Base-by-base conservation (phyloP, 345 rosid species). In the Carallia pectinifolia region DNA sequence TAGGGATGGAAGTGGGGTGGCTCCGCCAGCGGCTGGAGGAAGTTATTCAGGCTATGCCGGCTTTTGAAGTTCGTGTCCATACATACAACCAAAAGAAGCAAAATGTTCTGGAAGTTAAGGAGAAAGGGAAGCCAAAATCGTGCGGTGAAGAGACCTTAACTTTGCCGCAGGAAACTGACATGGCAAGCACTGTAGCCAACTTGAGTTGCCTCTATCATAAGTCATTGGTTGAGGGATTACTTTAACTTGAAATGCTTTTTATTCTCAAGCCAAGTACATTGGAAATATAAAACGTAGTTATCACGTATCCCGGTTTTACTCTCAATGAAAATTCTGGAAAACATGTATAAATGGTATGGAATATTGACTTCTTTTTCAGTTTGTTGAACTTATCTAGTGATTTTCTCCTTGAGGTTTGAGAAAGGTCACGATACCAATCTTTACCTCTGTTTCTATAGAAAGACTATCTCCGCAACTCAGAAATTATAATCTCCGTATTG, bases 1-100 rank as follows among this genome's bases (percentile, higher is more conserved):
- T 74, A 3, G 56, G 54, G 23, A 5, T 82, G 60, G 67, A 72
- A 53, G 62, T 82, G 34, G 64, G 73, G 2, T 82, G 83, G 86
- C 81, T 82, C 12, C 73, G 6, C 1, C 61, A 67, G 63, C 69
- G 76, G 33, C 62, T 82, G 53, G 72, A 71, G 9, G 74, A 74
- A 56, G 61, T 82, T 58, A 6, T n/a, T 6, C 64, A 81, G 52
- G 76, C 76, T n/a, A 18, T 66, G 64, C 53, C 13, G 47, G 30
- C 63, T 7, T 23, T 31, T 0, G 65, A 76, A 66, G 40, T 53
- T 6, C 29, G 55, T 30, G 23, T 6, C 5, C 13, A 0, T 10
- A 7, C 38, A 6, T 6, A 54, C 38, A 8, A 34, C 19, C 1
- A 40, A 10, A 54, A 67, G 37, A 55, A 1, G 7, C 8, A 67